Evolutionary conservation across 768 basidiomycete species (phyloP), one percentile per base, ranked within the genome.

Genomic region (Rhizopogon sp.): DNA sequence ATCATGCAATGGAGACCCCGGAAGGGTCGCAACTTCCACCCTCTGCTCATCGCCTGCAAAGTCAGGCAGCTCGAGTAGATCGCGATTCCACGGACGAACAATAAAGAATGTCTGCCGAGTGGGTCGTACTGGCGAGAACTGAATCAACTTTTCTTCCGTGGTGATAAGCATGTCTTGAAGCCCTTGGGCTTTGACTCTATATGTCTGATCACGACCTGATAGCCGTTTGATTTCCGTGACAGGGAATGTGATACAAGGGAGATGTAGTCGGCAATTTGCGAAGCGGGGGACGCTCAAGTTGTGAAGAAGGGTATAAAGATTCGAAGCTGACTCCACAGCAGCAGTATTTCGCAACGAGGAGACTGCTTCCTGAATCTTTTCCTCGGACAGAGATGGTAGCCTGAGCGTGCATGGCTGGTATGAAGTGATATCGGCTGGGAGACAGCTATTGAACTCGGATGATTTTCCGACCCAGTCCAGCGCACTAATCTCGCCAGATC

Each of bases 381-480:
- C 39, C n/a, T 40, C 39, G n/a, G 39, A 40, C n/a, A 40, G n/a
- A 40, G 39, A 17, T 40, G 39, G 39, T n/a, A 17, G 39, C 39
- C 31, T 33, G 31, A 33, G 31, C 31, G 39, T 40, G 39, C 39
- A n/a, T 40, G 39, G 39, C 6, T 16, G 39, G 47, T 50, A 50
- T 3, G 31, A 50, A 5, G 11, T 14, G 3, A 37, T 31, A 14
- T 50, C 31, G n/a, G 47, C 47, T 13, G 47, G 47, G 7, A 50
- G 31, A 17, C 47, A 50, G 47, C 25, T 50, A 33, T 50, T 50
- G 31, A 50, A 37, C 8, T 37, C 31, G 6, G 47, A 50, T 6
- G 31, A 31, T 17, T 50, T 31, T 14, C 47, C 47, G n/a, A 50
- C 47, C 47, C 47, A 50, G 47, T 50, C 47, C 11, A 50, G 37